These are phyloP conservation scores for Ceratobasidium sp. DNA, from an alignment of 1,284 basidiomycete species.

Conservation along the genomic window DNA sequence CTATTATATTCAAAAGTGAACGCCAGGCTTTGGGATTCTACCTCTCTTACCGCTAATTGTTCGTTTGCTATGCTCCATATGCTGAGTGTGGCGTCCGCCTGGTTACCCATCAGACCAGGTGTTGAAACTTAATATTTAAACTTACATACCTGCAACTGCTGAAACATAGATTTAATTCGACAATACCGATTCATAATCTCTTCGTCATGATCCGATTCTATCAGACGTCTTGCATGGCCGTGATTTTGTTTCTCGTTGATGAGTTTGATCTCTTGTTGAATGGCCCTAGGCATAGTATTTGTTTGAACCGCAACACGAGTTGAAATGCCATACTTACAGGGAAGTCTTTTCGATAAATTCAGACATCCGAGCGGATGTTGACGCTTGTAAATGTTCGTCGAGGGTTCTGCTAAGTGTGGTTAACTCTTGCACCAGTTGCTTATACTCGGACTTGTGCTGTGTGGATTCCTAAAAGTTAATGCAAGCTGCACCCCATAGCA, in stretches of 20 bases:
- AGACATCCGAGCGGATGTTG: no score
- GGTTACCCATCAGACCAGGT: neutral
- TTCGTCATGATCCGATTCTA: neutral
- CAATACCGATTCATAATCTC: neutral
- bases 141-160: neutral
- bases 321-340: no score
- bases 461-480: no score
- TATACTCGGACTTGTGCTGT: no score
- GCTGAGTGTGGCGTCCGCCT: neutral
- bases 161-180: neutral
- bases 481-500: no score
- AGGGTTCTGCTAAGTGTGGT: no score
- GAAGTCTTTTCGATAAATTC: no score
- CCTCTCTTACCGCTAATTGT: conserved; percentile 1
- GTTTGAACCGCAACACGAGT: no score
- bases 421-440: no score
- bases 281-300: no score
- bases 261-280: neutral
- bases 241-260: neutral
- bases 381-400: no score
- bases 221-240: neutral
- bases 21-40: no score
- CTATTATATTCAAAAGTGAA: neutral
- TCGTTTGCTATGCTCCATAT: conserved; percentile 3
- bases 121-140: neutral